Percentiles rank a stretch among this genome's conserved stretches.
These are phyloP conservation scores for Chlamydomonas schloesseri DNA, from an alignment of 139 green algal species.

Conservation along the genomic window DNA sequence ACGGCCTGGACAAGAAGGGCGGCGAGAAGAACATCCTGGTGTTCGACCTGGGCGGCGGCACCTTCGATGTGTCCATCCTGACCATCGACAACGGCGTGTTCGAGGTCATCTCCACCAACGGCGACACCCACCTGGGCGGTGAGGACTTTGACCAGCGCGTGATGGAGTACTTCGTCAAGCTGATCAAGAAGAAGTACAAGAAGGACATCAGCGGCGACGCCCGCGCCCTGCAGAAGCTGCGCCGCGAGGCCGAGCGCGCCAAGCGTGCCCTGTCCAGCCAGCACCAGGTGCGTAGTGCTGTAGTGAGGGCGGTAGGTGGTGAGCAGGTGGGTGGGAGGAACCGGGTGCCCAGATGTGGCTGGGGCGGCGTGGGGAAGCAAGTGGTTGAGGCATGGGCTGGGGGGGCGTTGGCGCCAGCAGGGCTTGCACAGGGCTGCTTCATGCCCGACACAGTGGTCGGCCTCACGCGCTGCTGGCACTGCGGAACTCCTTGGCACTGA, in stretches of 20 bases:
- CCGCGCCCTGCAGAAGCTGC: slow-evolving; percentile 95
- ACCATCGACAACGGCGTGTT: slow-evolving; percentile 99
- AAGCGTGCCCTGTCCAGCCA: slow-evolving; percentile 97
- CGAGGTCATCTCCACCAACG: slow-evolving; percentile 94
- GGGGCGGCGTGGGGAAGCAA: no score
- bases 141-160: slow-evolving; percentile 99
- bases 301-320: not conserved
- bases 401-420: no score
- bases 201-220: slow-evolving; percentile 93
- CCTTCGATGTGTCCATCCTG: slow-evolving; percentile 99
- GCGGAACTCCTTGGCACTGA: no score
- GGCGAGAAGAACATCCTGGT: slow-evolving; percentile 98
- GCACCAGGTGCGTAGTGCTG: slow-evolving; percentile 81
- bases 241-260: slow-evolving; percentile 96
- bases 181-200: slow-evolving; percentile 98
- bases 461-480: no score
- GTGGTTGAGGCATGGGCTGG: no score
- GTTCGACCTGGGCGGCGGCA: slow-evolving; percentile 98
- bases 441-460: no score
- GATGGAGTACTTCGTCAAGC: slow-evolving; percentile 99
- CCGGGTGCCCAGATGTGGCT: no score
- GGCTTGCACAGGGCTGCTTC: no score
- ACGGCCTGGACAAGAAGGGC: slow-evolving; percentile 98
- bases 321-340: no score
- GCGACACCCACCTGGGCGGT: slow-evolving; percentile 97